Percentiles rank a stretch among this genome's conserved stretches.
Evolutionary conservation across 2,329 filamentous ascomycete species (phyloP).

Genomic region (Herpomyces periplanetae): DNA sequence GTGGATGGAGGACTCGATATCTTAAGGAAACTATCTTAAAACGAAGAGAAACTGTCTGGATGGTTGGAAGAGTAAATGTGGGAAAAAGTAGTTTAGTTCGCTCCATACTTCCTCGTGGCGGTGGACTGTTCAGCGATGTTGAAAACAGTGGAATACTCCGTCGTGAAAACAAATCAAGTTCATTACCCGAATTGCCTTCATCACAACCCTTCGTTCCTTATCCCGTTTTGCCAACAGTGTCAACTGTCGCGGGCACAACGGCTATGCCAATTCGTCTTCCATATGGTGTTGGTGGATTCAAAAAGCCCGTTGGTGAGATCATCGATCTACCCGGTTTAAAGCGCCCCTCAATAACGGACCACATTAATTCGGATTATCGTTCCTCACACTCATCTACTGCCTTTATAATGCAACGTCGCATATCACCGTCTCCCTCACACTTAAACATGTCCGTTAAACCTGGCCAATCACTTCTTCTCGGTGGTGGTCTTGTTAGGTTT

Average conservation of each 20-base stretch:
- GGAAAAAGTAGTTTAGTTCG: constrained; percentile 80
- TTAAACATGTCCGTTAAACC: constrained; percentile 32
- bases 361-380: constrained; percentile 24
- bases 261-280: constrained; percentile 75
- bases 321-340: constrained; percentile 65
- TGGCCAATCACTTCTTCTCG: constrained; percentile 37
- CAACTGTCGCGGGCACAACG: constrained; percentile 57
- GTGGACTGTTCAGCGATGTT: constrained; percentile 5
- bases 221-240: constrained; percentile 52
- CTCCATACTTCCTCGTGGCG: constrained; percentile 25
- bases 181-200: constrained; percentile 19
- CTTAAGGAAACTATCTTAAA: constrained; percentile 55
- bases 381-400: too few species aligned
- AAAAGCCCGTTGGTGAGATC: too few species aligned
- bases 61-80: constrained; percentile 93
- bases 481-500: constrained; percentile 47
- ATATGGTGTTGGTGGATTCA: constrained; percentile 39
- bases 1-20: constrained; percentile 59
- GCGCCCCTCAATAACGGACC: constrained; percentile 26
- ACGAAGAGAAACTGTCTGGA: constrained; percentile 55
- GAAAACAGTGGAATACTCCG: constrained; percentile 4
- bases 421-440: constrained; percentile 30
- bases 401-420: constrained; percentile 40
- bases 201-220: constrained; percentile 28
- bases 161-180: constrained; percentile 5